A percentile compares a stretch with the other conserved stretches of the same genome.
These are phyloP conservation scores for Sporothrix sp. DNA, from an alignment of 2,329 filamentous ascomycete species.

Conservation along the genomic window DNA sequence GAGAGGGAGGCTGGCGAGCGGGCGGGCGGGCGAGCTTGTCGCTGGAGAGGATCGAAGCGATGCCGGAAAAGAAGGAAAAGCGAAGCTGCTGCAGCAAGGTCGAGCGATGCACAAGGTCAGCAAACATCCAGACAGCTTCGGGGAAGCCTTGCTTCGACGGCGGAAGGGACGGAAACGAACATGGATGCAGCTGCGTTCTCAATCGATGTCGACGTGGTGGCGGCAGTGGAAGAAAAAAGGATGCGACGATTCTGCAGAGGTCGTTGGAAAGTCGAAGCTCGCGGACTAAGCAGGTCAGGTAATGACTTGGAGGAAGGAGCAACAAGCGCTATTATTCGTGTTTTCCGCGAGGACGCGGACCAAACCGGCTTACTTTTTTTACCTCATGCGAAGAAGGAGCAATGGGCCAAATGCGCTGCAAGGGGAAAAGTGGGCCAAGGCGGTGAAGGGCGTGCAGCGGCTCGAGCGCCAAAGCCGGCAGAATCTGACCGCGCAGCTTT, in stretches of 20 bases:
- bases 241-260: neutral
- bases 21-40: too few species aligned
- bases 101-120: neutral
- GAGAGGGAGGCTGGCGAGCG: too few species aligned
- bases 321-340: conserved; percentile 5
- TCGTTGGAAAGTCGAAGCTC: neutral
- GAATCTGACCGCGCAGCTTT: conserved; percentile 9
- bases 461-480: conserved; percentile 10
- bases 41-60: neutral
- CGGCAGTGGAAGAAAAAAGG: neutral
- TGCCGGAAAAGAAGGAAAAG: neutral
- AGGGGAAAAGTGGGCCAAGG: neutral
- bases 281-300: too few species aligned
- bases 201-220: neutral
- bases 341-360: conserved; percentile 16
- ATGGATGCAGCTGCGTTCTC: neutral
- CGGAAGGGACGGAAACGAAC: neutral
- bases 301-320: neutral
- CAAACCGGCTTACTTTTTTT: conserved; percentile 15
- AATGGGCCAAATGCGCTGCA: neutral
- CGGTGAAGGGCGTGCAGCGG: conserved; percentile 3
- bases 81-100: neutral
- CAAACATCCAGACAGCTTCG: neutral
- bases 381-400: neutral
- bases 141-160: too few species aligned